These are phyloP conservation scores for Aquilaria malaccensis DNA, from an alignment of 345 rosid genomes.

Conservation along the genomic window DNA sequence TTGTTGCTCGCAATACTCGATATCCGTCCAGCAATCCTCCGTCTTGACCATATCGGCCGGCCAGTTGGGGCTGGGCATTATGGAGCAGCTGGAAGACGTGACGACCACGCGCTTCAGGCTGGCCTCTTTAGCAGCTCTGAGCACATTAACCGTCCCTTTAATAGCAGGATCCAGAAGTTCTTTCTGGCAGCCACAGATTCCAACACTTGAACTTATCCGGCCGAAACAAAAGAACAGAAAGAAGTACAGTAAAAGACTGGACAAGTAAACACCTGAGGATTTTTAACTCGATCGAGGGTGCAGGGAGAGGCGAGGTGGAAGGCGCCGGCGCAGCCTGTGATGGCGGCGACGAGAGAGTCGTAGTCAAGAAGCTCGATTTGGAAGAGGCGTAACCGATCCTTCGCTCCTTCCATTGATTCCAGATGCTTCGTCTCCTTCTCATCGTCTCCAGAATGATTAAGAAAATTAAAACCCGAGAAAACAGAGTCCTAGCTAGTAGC, in stretches of 20 bases:
- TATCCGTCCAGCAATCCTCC: constrained; percentile 77
- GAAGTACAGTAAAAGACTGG: neutral
- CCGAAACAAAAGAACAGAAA: neutral
- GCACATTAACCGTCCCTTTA: constrained; percentile 62
- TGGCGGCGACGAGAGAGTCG: constrained; percentile 48
- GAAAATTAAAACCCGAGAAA: neutral
- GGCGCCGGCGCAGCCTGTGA: constrained; percentile 59
- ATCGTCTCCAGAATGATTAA: constrained; percentile 30
- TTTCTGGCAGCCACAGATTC: constrained; percentile 22
- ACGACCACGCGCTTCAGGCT: constrained; percentile 72
- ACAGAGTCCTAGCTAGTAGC: neutral
- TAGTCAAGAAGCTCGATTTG: constrained; percentile 74
- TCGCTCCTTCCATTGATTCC: constrained; percentile 58
- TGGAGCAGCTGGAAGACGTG: constrained; percentile 66
- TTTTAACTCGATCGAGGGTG: constrained; percentile 53
- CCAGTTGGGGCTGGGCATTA: constrained; percentile 75
- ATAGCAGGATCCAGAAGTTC: constrained; percentile 73
- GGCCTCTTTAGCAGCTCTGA: constrained; percentile 58
- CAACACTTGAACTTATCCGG: neutral
- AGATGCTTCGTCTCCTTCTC: constrained; percentile 73
- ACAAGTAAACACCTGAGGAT: constrained; percentile 49
- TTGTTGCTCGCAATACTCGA: constrained; percentile 52
- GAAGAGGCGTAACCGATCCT: constrained; percentile 62
- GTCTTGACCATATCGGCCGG: constrained; percentile 53
- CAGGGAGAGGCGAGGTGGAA: constrained; percentile 90